Evolutionary conservation across 495 filamentous ascomycete genomes (phyloP), one percentile per base, ranked within the genome.

Genomic region (Lepidopterella palustris): DNA sequence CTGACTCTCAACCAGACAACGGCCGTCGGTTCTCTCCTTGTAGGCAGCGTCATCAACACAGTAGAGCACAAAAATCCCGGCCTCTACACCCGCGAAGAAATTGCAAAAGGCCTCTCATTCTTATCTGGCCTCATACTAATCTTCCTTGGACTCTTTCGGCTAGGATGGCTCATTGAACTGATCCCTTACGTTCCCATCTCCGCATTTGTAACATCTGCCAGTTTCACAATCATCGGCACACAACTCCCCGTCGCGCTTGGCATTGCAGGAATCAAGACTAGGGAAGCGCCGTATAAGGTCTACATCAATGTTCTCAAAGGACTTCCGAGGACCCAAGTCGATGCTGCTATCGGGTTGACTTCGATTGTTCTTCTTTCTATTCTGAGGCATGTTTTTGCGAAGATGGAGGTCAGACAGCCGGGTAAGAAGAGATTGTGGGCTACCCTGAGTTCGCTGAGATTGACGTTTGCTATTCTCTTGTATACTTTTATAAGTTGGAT

Each of bases 201-300:
- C 2, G 90, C 93, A 4, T 98, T 95, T 81, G 97, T 98, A 91
- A 97, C 93, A 1, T 95, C 95, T 8, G 95, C 93, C 0, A 93
- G 95, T 28, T 74, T 98, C 71, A 95, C 82, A 68, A 98, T 98
- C 70, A 83, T 82, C 27, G 78, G 83, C 47, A 92, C 95, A 11
- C 93, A 98, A 74, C 80, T 97, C 28, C 83, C 88, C 0, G 80
- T 79, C 15, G 69, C 97, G 77, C 83, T 98, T 76, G 93, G 95
- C 8, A 88, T 96, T 71, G 80, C 76, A 0, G 83, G 80, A 0
- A 87, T 95, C 70, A 83, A 82, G 55, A 91, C 86, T n/a, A 81
- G 90, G 63, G 89, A 82, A 28, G 68, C 91, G 0, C 88, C 95
- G 0, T 98, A 97, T 66, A 66, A 74, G 61, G 88, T 95, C 45